Evolutionary conservation across 2,329 filamentous ascomycete genomes (phyloP).

Genomic region (Tolypocladium nubicola): DNA sequence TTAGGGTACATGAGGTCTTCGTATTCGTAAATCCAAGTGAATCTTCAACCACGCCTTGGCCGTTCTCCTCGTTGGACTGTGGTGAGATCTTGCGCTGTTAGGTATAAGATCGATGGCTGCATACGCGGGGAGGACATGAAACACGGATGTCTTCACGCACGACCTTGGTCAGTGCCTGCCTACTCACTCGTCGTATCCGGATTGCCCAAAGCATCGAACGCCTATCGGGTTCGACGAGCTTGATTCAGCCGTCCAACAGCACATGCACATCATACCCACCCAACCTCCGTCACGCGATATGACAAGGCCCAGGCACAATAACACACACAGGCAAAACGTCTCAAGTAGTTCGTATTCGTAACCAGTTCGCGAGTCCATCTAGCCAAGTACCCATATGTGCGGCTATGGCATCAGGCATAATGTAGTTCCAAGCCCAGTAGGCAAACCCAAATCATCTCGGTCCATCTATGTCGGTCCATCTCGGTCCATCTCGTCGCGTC

Average conservation of each 20-base stretch:
- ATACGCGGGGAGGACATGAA: neutral
- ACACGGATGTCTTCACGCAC: neutral
- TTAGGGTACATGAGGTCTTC: neutral
- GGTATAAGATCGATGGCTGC: rapidly evolving
- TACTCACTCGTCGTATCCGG: too few relatives aligned
- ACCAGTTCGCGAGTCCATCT: neutral
- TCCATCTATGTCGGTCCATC: neutral
- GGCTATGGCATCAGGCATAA: neutral
- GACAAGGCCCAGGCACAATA: neutral
- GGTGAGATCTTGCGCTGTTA: neutral
- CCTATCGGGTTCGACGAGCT: neutral
- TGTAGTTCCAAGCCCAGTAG: too few relatives aligned
- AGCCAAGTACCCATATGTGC: neutral
- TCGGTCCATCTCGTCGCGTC: neutral
- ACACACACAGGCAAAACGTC: neutral
- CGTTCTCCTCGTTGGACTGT: neutral
- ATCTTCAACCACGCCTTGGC: neutral
- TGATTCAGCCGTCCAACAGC: neutral
- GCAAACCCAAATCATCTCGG: neutral
- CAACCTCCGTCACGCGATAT: neutral
- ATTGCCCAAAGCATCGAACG: too few relatives aligned
- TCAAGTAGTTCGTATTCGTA: neutral
- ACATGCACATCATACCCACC: neutral
- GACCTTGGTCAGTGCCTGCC: neutral
- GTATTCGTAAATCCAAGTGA: neutral